Evolutionary conservation across 179 eudicot species (phyloP).

Genomic region (Heliamphora pulchella): DNA sequence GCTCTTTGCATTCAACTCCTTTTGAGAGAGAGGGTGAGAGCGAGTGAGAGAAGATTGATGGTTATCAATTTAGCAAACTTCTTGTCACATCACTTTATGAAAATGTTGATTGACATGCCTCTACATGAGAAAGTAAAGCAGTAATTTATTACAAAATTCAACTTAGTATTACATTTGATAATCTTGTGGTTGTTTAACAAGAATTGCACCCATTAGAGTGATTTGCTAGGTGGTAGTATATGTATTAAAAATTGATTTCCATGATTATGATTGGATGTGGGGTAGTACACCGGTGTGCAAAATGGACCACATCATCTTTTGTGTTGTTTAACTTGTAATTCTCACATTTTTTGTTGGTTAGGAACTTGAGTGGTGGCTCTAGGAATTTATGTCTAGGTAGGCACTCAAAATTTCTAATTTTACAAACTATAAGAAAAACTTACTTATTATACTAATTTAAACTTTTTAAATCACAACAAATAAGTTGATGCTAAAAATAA

Average conservation of each 20-base stretch:
- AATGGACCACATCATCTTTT: neutral
- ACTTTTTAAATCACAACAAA: no score
- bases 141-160: neutral
- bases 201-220: neutral
- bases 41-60: neutral
- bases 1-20: conserved; percentile 2
- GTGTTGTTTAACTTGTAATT: neutral
- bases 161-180: neutral
- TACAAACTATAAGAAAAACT: no score
- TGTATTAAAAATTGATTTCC: neutral
- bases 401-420: no score
- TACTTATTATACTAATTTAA: no score
- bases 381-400: no score
- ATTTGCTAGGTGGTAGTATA: neutral
- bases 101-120: neutral
- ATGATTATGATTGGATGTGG: neutral
- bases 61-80: neutral
- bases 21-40: no score
- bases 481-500: no score
- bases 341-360: neutral
- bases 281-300: neutral
- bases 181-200: conserved; percentile 3
- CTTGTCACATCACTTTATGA: neutral
- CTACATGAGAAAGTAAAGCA: neutral
- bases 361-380: neutral